Percentiles rank a stretch among this genome's conserved stretches.
These are phyloP conservation scores for Anthostomella pinea DNA, from an alignment of 2,329 filamentous ascomycete species.

Conservation along the genomic window DNA sequence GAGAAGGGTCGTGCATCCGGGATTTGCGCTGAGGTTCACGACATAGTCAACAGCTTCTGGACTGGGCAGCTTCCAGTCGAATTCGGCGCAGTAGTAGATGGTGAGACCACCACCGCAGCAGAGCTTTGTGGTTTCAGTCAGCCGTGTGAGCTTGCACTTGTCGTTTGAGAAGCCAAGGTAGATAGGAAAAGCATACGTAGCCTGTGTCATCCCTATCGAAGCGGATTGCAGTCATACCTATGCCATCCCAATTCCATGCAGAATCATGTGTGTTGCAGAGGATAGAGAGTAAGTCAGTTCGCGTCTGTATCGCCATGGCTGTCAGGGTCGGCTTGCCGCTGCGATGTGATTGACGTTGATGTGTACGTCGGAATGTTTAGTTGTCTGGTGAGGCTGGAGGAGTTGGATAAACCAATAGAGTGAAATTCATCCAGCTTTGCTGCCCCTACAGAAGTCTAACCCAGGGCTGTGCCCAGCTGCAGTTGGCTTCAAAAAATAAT, in stretches of 20 bases:
- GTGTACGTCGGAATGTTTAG: too few relatives aligned
- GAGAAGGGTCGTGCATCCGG: neutral
- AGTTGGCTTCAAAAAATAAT: too few relatives aligned
- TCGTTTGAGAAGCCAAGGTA: neutral
- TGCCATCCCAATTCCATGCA: neutral
- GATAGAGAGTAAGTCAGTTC: neutral
- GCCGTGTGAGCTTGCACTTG: neutral
- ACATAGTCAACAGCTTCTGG: neutral
- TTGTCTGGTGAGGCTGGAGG: too few relatives aligned
- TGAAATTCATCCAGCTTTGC: too few relatives aligned
- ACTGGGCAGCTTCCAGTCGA: neutral
- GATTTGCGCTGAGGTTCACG: neutral
- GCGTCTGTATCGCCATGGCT: too few relatives aligned
- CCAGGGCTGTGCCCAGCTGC: too few relatives aligned
- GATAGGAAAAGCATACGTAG: neutral
- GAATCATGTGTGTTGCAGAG: neutral
- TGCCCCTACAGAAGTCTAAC: too few relatives aligned
- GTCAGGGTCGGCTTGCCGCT: too few relatives aligned
- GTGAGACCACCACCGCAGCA: neutral
- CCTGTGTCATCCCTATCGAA: neutral
- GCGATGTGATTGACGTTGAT: too few relatives aligned
- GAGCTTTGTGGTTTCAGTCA: neutral
- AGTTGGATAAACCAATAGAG: too few relatives aligned
- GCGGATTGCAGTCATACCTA: neutral
- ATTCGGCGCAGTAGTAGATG: slow-evolving; percentile 1